Conservation (phyloP, 1,284 basidiomycete species). For the Ganoderma meredithae region DNA sequence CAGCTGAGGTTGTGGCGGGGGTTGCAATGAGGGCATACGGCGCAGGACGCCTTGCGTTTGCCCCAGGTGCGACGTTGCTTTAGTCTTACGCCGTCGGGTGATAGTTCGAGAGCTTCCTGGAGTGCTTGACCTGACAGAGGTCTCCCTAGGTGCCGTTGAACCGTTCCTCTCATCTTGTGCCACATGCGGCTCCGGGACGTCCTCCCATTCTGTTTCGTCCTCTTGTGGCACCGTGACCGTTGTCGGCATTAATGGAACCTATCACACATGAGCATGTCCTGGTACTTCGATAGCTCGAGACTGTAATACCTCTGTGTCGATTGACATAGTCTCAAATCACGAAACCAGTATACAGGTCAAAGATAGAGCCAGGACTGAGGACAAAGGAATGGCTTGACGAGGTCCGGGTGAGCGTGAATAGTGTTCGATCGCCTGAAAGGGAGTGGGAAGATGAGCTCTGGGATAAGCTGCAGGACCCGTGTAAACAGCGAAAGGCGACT, state of each 20-base stretch:
- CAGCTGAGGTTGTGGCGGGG: not conserved
- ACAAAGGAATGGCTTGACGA: not conserved
- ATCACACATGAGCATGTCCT: not conserved
- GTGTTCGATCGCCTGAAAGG: not conserved
- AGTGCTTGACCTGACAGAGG: constrained; percentile 4
- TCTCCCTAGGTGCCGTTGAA: not conserved
- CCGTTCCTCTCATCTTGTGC: not conserved
- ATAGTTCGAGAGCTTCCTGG: constrained; percentile 7
- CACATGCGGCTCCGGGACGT: constrained; percentile 24
- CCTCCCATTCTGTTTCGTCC: constrained; percentile 34
- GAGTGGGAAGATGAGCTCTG: not conserved
- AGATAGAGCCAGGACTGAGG: not conserved
- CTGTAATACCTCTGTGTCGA: not conserved
- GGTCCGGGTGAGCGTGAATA: not conserved
- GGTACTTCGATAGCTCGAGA: not conserved
- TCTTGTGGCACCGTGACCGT: not conserved
- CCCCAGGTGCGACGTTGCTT: constrained; percentile 28
- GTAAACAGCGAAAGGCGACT: not conserved
- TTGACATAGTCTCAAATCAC: not conserved
- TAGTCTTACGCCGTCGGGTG: constrained; percentile 31
- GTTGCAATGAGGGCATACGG: not conserved
- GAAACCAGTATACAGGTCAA: not conserved
- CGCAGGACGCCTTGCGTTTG: constrained; percentile 23
- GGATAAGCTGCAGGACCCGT: not conserved
- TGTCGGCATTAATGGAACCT: not conserved